A percentile compares a stretch with the other conserved stretches of the same genome.
Conservation (phyloP, 164 flowering plant genomes). For the Vitis labrusca region DNA sequence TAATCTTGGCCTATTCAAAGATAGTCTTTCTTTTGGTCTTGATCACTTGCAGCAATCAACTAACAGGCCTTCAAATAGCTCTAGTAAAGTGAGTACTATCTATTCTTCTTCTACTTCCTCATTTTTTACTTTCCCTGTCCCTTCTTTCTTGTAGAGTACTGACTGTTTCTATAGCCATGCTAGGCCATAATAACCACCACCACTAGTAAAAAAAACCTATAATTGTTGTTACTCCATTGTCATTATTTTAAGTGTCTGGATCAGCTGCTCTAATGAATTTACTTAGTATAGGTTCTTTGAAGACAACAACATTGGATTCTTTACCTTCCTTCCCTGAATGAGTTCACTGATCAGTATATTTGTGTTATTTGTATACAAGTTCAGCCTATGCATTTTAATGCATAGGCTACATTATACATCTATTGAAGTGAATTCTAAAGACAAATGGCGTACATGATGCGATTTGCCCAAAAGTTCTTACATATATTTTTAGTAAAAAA, state of each 20-base stretch:
- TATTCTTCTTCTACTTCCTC: not conserved
- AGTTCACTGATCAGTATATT: too few species aligned
- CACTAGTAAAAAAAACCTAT: not conserved
- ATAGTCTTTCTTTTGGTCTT: slow-evolving; percentile 28
- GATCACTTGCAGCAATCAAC: slow-evolving; percentile 41
- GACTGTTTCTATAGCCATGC: not conserved
- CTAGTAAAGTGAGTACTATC: slow-evolving; percentile 37
- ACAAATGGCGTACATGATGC: not conserved
- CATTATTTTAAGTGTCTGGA: too few species aligned
- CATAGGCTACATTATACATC: not conserved
- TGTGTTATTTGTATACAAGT: too few species aligned
- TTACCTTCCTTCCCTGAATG: too few species aligned
- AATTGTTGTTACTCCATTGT: not conserved
- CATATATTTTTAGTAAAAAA: not conserved
- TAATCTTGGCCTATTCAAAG: slow-evolving; percentile 28
- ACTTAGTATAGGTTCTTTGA: too few species aligned
- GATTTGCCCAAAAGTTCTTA: not conserved
- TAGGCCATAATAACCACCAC: not conserved
- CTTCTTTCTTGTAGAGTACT: not conserved
- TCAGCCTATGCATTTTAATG: not conserved
- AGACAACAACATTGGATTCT: too few species aligned
- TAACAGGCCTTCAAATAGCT: slow-evolving; percentile 31
- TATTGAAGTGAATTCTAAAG: not conserved
- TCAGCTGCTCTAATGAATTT: too few species aligned
- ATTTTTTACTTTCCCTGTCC: not conserved